phyloP scores from a whole-genome alignment of 495 filamentous ascomycete genomes.

The Neurospora terricola region DNA sequence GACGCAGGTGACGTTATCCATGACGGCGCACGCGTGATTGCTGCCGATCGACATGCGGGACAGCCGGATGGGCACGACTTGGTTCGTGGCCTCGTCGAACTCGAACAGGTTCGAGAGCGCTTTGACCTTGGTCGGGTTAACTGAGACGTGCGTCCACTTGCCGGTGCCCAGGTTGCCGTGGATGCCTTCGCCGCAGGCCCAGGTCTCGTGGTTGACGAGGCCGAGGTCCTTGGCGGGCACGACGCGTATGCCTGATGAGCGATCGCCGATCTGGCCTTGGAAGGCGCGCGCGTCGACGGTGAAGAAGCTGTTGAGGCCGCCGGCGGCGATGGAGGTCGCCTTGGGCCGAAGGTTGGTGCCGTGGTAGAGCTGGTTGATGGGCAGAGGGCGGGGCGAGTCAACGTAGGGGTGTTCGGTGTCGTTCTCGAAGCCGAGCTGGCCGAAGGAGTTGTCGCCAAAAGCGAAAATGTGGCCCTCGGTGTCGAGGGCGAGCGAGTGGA shows the following conservation, averaged over 20 bases:
- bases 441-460: slow-evolving; percentile 83
- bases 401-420: slow-evolving; percentile 48
- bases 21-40: slow-evolving; percentile 67
- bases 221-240: slow-evolving; percentile 31
- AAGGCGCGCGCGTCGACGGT: slow-evolving; percentile 62
- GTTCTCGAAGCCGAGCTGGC: slow-evolving; percentile 73
- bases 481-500: slow-evolving; percentile 73
- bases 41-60: slow-evolving; percentile 55
- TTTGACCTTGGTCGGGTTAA: slow-evolving; percentile 71
- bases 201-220: slow-evolving; percentile 60
- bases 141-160: slow-evolving; percentile 83
- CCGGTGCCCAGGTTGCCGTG: slow-evolving; percentile 74
- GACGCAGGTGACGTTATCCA: slow-evolving; percentile 67
- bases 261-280: background rate
- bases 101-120: slow-evolving; percentile 71
- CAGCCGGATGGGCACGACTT: slow-evolving; percentile 66
- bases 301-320: slow-evolving; percentile 78
- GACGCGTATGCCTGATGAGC: background rate
- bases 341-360: slow-evolving; percentile 46
- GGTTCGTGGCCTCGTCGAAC: slow-evolving; percentile 63
- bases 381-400: slow-evolving; percentile 59
- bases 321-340: slow-evolving; percentile 69
- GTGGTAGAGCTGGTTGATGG: slow-evolving; percentile 59
- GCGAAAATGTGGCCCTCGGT: slow-evolving; percentile 66
- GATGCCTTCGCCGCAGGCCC: slow-evolving; percentile 79